phyloP scores from a whole-genome alignment of 2,329 filamentous ascomycete genomes.

The Alternaria panax region DNA sequence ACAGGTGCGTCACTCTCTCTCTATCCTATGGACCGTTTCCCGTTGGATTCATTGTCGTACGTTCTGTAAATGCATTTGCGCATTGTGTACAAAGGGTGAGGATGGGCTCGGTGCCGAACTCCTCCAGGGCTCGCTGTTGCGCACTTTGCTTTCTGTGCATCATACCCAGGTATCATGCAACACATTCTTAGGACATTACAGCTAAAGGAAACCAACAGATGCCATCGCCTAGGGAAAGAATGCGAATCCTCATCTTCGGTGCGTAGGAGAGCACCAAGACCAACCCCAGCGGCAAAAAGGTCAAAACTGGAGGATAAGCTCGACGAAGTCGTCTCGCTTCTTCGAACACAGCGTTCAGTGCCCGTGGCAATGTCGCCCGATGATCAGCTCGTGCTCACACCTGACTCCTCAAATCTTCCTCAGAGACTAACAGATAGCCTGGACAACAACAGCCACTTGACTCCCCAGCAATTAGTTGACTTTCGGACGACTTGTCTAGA shows the following conservation, averaged over 20 bases:
- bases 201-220: slow-evolving; percentile 8
- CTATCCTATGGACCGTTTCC: neutral
- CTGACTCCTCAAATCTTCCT: slow-evolving; percentile 10
- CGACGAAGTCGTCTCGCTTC: slow-evolving; percentile 38
- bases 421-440: neutral
- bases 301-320: slow-evolving; percentile 42
- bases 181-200: neutral
- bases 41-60: no score
- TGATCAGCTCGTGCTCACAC: slow-evolving; percentile 13
- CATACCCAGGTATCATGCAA: neutral
- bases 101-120: neutral
- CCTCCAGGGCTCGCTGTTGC: neutral
- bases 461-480: slow-evolving; percentile 12
- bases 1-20: slow-evolving; percentile 24
- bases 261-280: slow-evolving; percentile 17
- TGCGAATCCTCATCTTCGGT: slow-evolving; percentile 18
- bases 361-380: neutral
- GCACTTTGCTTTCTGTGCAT: neutral
- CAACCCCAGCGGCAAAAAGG: slow-evolving; percentile 10
- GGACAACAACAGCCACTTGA: neutral
- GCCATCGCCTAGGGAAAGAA: slow-evolving; percentile 26
- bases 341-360: slow-evolving; percentile 27
- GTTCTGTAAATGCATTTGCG: neutral
- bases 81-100: neutral
- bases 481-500: slow-evolving; percentile 20